Base-by-base conservation (phyloP, 1,284 basidiomycete genomes). In the Erythrobasidium hasegawianum region DNA sequence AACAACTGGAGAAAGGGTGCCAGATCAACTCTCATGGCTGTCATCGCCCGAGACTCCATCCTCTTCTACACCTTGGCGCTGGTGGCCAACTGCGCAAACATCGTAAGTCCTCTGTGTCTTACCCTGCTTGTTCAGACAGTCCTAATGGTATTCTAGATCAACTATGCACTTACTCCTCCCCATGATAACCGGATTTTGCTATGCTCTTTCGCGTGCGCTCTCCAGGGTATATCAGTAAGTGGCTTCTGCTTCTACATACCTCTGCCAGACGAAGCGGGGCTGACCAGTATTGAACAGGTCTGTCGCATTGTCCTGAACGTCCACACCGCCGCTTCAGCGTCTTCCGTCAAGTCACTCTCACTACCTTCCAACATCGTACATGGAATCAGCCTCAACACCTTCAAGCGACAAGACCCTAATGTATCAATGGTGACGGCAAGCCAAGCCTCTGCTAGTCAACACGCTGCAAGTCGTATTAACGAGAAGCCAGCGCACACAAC, bases 351-450 rank as follows among this genome's bases (percentile, higher is more conserved):
- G 43, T 47, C 43, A 5, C 43, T 47, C 4, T 47, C 43, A 18
- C 43, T 47, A 24, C 43, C 43, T 47, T 47, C 43, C 4, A 47
- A 47, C 43, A 47, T 47, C 16, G 43, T 47, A 8, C 43, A 47
- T 47, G 43, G 43, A n/a, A 47, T 47, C 43, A 47, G 43, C 14
- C 43, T 47, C 43, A 47, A 24, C 16, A 47, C 43, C 43, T 47
- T 47, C 43, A 47, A 47, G 33, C 33, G 33, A 33, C 33, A 33
- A 33, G 33, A 33, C 11, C 33, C 33, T 5, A 33, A 33, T 33
- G 33, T 33, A 33, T 33, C 33, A 33, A 33, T 33, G 33, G 33
- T 33, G 11, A 33, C 33, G 33, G 33, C 33, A 33, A 33, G 5
- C 11, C 33, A 33, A 33, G 33, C 5, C 33, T 33, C 33, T 11